Conservation (phyloP, 2,329 filamentous ascomycete genomes). For the Cercospora sesami region DNA sequence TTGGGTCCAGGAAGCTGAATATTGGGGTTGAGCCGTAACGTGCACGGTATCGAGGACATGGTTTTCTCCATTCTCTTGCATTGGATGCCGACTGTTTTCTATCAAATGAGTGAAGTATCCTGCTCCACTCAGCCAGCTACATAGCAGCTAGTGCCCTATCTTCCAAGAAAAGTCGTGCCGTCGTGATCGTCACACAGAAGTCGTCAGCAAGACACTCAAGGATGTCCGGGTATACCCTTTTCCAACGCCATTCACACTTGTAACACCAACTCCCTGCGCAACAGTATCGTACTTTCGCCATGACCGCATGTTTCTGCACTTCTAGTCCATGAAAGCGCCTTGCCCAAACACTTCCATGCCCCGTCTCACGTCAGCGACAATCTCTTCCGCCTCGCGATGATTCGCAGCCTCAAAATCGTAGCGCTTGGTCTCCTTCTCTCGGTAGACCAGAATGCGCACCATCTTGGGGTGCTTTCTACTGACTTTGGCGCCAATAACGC, state of each 20-base stretch:
- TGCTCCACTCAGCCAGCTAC: background rate
- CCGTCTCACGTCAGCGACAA: conserved; percentile 71
- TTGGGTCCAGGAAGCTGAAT: background rate
- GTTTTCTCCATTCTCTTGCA: background rate
- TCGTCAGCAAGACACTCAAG: background rate
- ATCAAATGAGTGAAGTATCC: background rate
- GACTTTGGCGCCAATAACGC: conserved; percentile 79
- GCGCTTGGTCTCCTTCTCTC: conserved; percentile 70
- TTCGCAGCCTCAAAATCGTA: conserved; percentile 83
- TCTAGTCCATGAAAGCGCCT: conserved; percentile 14
- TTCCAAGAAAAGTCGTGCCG: background rate
- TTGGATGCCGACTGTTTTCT: background rate
- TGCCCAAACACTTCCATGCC: conserved; percentile 27
- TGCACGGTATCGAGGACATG: background rate
- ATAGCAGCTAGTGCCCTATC: background rate
- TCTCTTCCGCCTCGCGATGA: conserved; percentile 71
- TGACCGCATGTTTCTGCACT: conserved; percentile 3
- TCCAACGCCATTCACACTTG: conserved; percentile 2
- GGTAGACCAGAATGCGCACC: conserved; percentile 77
- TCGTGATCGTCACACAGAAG: background rate
- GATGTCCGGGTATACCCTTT: conserved; percentile 8
- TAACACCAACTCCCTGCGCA: background rate
- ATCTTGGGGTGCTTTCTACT: conserved; percentile 76
- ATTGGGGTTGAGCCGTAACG: background rate
- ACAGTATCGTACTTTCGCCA: background rate